Evolutionary conservation across 208 protist species (phyloP), one percentile per base, ranked within the genome.

Genomic region (Wallacemonas rigidus): DNA sequence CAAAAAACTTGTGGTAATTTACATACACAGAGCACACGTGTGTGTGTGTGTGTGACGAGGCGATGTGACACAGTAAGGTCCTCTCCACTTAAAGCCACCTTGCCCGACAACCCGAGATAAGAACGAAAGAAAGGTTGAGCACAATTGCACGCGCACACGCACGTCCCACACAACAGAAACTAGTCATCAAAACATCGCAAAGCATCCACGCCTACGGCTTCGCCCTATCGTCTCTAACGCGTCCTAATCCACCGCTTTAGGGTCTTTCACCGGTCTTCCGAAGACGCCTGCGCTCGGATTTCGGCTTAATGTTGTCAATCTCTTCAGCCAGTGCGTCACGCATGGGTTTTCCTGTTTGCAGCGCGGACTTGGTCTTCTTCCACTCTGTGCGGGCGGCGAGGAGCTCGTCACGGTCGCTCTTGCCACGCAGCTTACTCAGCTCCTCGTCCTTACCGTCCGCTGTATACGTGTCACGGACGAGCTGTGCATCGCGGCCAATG

Each of bases 391-490:
- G 76, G 8, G 76, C 67, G 6, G 71, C 67, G 1, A 83, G n/a
- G 5, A 92, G 63, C 45, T 82, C 71, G 3, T 89, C 82, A 38
- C 71, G 73, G 44, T 92, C 81, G 2, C 58, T 76, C 67, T 76
- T 67, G 44, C 67, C 67, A 2, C 67, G 47, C n/a, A 76, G 65
- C 60, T 72, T 72, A 14, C 74, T 51, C 35, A 77, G 35, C 38
- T 77, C 75, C 5, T 82, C 69, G 0, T 80, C 77, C 38, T 60
- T 56, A 39, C 79, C 61, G 45, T 81, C 58, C 35, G 50, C 17
- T 55, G 70, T 74, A 45, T 84, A 51, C 40, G 63, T 60, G 26
- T 81, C 80, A 40, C 85, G 79, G 67, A 90, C 39, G 47, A 84
- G 72, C 60, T 86, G 69, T 1, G 39, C 12, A 44, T 48, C 11